Conservation (phyloP, 768 basidiomycete species). For the Imleria badia region DNA sequence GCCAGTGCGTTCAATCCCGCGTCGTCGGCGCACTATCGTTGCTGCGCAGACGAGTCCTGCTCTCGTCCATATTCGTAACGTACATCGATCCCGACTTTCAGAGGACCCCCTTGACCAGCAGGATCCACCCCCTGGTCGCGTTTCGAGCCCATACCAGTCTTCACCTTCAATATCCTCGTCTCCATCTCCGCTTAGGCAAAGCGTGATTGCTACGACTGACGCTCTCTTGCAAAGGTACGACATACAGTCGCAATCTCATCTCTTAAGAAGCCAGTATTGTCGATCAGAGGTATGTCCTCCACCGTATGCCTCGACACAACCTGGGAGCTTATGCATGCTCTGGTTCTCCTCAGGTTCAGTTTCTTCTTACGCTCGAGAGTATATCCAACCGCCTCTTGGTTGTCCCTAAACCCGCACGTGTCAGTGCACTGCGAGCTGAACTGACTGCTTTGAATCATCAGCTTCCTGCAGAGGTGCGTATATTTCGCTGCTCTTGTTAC, state of each 20-base stretch:
- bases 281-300: conserved; percentile 69
- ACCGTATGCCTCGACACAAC: neutral
- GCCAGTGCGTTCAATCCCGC: conserved; percentile 11
- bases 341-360: conserved; percentile 59
- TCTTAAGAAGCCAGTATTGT: conserved; percentile 85
- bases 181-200: conserved; percentile 46
- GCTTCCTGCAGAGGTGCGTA: conserved; percentile 86
- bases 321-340: neutral
- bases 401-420: conserved; percentile 89
- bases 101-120: conserved; percentile 76
- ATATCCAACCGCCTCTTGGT: conserved; percentile 91
- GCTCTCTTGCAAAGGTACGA: conserved; percentile 68
- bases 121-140: conserved; percentile 39
- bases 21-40: conserved; percentile 50
- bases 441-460: conserved; percentile 94
- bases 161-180: conserved; percentile 63
- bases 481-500: neutral
- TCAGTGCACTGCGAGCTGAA: conserved; percentile 95
- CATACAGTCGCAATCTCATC: conserved; percentile 59
- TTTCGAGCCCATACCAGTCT: conserved; percentile 60
- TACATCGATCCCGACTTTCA: conserved; percentile 56
- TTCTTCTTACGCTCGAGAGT: conserved; percentile 84
- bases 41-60: conserved; percentile 76
- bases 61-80: conserved; percentile 56
- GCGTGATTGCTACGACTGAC: conserved; percentile 48